A percentile compares a stretch with the other conserved stretches of the same genome.
Evolutionary conservation across 2,329 filamentous ascomycete species (phyloP).

Genomic region (Chrysoporthe deuterocubensis): DNA sequence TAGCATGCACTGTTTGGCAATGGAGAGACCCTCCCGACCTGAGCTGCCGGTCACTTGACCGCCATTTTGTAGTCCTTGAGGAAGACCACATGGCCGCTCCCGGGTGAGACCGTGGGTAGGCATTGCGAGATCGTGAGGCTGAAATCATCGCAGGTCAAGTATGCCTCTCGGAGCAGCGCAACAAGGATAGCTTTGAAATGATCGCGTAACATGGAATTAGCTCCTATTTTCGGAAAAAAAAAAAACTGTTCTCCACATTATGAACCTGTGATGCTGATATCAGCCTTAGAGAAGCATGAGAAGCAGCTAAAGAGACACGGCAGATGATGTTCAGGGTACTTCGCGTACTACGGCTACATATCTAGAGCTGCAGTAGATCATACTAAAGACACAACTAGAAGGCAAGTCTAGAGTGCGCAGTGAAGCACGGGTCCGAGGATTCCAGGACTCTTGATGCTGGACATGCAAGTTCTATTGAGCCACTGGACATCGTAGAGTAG

Average conservation of each 20-base stretch:
- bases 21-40: background rate
- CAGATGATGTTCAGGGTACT: background rate
- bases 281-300: slow-evolving; percentile 18
- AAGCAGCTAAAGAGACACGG: background rate
- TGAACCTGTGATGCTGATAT: slow-evolving; percentile 25
- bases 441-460: too few relatives aligned
- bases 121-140: background rate
- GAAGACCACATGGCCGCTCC: too few relatives aligned
- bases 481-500: too few relatives aligned
- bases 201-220: background rate
- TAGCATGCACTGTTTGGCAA: background rate
- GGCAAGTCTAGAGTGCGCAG: background rate
- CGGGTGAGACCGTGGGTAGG: background rate
- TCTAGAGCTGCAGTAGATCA: slow-evolving; percentile 20
- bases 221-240: slow-evolving; percentile 20
- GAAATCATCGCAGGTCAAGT: background rate
- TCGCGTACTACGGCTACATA: slow-evolving; percentile 4
- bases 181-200: background rate
- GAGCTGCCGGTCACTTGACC: too few relatives aligned
- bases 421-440: too few relatives aligned
- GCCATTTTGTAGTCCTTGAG: too few relatives aligned
- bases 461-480: too few relatives aligned
- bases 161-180: background rate
- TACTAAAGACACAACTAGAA: background rate
- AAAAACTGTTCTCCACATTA: background rate